Conservation (phyloP, 2,329 filamentous ascomycete species). For the Microcyclospora pomicola region DNA sequence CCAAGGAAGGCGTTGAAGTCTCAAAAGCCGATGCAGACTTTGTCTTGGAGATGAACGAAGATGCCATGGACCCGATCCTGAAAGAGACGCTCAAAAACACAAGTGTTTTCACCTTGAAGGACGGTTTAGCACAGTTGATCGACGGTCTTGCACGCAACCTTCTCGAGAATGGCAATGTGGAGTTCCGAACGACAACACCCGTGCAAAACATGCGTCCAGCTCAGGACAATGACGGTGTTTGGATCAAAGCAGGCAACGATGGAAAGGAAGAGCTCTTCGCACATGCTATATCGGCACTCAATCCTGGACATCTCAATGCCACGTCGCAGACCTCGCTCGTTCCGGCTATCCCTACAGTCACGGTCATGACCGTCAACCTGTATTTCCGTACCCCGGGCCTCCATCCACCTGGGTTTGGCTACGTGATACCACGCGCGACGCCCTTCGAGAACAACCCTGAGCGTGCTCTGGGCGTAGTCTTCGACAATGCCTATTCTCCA, state of each 20-base stretch:
- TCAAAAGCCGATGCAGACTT: constrained; percentile 22
- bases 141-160: constrained; percentile 24
- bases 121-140: constrained; percentile 29
- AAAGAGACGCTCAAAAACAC: constrained; percentile 19
- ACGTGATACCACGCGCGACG: constrained; percentile 69
- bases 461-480: constrained; percentile 77
- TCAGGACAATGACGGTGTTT: constrained; percentile 12
- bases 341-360: constrained; percentile 41
- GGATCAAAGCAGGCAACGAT: constrained; percentile 20
- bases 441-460: constrained; percentile 64
- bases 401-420: constrained; percentile 68
- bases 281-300: constrained; percentile 53
- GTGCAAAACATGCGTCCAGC: constrained; percentile 34
- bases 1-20: constrained; percentile 22
- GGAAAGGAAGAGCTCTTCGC: constrained; percentile 22
- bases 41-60: constrained; percentile 19
- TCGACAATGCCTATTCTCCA: constrained; percentile 53
- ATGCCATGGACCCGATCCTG: constrained; percentile 23
- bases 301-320: constrained; percentile 23
- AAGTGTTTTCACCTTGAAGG: constrained; percentile 31
- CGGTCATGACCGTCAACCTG: constrained; percentile 84
- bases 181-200: constrained; percentile 25
- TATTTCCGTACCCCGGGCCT: constrained; percentile 58
- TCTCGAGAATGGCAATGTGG: constrained; percentile 25
- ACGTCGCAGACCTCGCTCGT: constrained; percentile 3